These are phyloP conservation scores for Hyphopichia pseudoburtonii DNA, from an alignment of 1,139 yeast genomes.

Conservation along the genomic window DNA sequence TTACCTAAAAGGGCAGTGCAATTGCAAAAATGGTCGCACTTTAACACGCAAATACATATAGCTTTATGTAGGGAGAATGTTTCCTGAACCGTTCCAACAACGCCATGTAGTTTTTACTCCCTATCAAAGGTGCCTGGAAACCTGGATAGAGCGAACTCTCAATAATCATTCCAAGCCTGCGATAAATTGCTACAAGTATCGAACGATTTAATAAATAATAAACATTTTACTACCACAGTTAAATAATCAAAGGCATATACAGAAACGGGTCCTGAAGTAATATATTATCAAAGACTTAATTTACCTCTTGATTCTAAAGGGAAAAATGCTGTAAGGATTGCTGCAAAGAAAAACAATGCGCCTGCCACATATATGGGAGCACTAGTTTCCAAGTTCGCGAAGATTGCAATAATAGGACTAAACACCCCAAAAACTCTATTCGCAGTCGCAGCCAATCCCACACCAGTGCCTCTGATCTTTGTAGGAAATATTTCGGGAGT, in stretches of 20 bases:
- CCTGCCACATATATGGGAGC: slow-evolving; percentile 48
- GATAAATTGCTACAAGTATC: too few species aligned
- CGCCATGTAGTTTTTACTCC: too few species aligned
- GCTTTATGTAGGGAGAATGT: too few species aligned
- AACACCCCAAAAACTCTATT: slow-evolving; percentile 44
- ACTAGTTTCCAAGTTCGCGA: slow-evolving; percentile 40
- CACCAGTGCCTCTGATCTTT: slow-evolving; percentile 42
- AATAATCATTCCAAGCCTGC: too few species aligned
- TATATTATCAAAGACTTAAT: slow-evolving; percentile 10
- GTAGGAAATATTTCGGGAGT: slow-evolving; percentile 47
- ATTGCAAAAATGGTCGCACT: slow-evolving; percentile 1
- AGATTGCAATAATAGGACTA: slow-evolving; percentile 46
- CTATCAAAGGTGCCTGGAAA: too few species aligned
- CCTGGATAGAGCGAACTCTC: too few species aligned
- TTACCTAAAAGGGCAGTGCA: neutral
- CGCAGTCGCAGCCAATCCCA: slow-evolving; percentile 43
- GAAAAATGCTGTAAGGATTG: slow-evolving; percentile 32
- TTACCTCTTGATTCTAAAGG: slow-evolving; percentile 43
- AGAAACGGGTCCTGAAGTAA: neutral
- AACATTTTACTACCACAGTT: too few species aligned
- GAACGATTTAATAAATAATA: too few species aligned
- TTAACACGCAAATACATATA: too few species aligned
- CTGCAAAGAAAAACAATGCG: slow-evolving; percentile 38
- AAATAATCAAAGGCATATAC: neutral
- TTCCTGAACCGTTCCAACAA: too few species aligned